These are phyloP conservation scores for Scorias spongiosa DNA, from an alignment of 2,329 filamentous ascomycete species.

Conservation along the genomic window DNA sequence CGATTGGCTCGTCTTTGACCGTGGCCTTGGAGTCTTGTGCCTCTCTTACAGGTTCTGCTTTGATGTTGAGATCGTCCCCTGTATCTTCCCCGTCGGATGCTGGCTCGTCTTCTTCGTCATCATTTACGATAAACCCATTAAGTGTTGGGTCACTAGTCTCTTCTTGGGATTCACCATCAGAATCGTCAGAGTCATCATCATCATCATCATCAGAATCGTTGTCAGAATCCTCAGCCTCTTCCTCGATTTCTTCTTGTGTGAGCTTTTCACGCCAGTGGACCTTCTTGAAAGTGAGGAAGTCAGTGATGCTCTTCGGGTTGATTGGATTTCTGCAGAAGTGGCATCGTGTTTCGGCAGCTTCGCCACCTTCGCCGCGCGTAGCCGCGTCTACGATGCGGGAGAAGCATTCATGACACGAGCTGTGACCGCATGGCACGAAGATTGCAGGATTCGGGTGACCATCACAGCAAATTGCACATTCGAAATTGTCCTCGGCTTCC, in stretches of 20 bases:
- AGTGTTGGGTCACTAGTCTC: slow-evolving; percentile 30
- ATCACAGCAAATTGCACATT: slow-evolving; percentile 75
- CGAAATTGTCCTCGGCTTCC: slow-evolving; percentile 42
- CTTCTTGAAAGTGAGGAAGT: slow-evolving; percentile 57
- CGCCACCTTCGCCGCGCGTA: slow-evolving; percentile 44
- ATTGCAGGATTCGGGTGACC: slow-evolving; percentile 58
- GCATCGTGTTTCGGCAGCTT: slow-evolving; percentile 46
- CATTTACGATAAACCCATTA: slow-evolving; percentile 39
- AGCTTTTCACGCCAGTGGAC: slow-evolving; percentile 48
- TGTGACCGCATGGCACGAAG: slow-evolving; percentile 71
- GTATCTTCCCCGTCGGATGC: neutral
- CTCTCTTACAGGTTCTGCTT: neutral
- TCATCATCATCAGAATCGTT: slow-evolving; percentile 23
- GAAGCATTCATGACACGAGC: slow-evolving; percentile 64
- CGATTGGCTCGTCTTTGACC: neutral
- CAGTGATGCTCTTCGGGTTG: slow-evolving; percentile 54
- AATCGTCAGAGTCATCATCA: slow-evolving; percentile 15
- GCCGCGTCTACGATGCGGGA: slow-evolving; percentile 48
- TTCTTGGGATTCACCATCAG: slow-evolving; percentile 37
- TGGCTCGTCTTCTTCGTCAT: slow-evolving; percentile 14
- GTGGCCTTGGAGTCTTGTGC: too few species aligned
- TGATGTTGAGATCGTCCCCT: neutral
- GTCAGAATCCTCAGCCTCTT: slow-evolving; percentile 23
- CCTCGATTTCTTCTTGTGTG: slow-evolving; percentile 19
- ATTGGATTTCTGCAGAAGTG: slow-evolving; percentile 59